Evolutionary conservation across 2,329 filamentous ascomycete species (phyloP), one percentile per base, ranked within the genome.

Genomic region (Cladophialophora immunda): DNA sequence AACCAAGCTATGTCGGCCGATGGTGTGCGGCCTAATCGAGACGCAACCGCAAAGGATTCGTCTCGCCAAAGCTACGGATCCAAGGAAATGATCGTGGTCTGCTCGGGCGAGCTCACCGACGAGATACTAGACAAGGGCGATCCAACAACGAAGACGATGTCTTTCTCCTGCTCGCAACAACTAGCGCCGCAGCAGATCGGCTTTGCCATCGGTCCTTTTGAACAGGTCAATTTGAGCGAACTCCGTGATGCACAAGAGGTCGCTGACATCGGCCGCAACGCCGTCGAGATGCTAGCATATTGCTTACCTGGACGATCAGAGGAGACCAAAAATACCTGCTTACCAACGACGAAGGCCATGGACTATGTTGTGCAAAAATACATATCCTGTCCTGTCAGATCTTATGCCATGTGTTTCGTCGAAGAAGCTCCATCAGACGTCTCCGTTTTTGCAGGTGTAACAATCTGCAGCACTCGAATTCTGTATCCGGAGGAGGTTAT

Each of bases 151-250:
- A 97, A 97, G 79, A 93, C 92, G 1, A 92, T 95, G 76, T 92
- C 90, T 0, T 99, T 98, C 76, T 88, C 89, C 63, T 90, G 92
- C 58, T 86, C 87, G 67, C 89, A 89, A 68, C 88, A 91, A 58
- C 88, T 95, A 8, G 89, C 93, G 0, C 90, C 94, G 1, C 91
- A 94, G 69, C 94, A 98, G 76, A 89, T 99, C 70, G 94, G 94
- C 4, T 97, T 99, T 77, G 92, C 93, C 2, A 87, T 98, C 64
- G 95, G 96, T 0, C 95, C 96, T 0, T 99, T 99, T 76, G 93
- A 98, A 78, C 91, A 94, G 72, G 90, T 98, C 61, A 92, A 97
- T 75, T 83, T 99, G 4, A 91, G 92, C 2, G 92, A 94, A 72
- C 97, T 92, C 74, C 89, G 96, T 58, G 92, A 94, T 54, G 92